A percentile compares a stretch with the other conserved stretches of the same genome.
phyloP scores from a whole-genome alignment of 768 basidiomycete species.

The Suillus decipiens region DNA sequence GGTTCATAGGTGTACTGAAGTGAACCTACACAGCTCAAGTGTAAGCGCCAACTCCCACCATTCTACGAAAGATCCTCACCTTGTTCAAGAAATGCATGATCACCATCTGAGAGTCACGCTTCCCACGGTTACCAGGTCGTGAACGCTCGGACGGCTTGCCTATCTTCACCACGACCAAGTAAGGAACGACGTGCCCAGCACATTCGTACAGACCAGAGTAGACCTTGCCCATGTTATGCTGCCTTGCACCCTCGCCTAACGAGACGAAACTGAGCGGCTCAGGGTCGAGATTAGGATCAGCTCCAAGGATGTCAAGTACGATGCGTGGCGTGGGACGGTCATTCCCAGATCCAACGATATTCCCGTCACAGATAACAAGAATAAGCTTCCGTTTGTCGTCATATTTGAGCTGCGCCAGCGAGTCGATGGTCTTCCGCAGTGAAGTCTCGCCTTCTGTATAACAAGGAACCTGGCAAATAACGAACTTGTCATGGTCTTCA shows the following conservation, averaged over 20 bases:
- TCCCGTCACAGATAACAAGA: constrained; percentile 94
- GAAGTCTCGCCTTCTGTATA: constrained; percentile 95
- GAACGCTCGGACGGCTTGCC: constrained; percentile 94
- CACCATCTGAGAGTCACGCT: constrained; percentile 96
- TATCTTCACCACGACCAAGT: constrained; percentile 88
- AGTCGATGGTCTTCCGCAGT: constrained; percentile 87
- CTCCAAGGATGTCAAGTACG: constrained; percentile 94
- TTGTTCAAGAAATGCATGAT: constrained; percentile 98
- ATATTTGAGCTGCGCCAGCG: constrained; percentile 90
- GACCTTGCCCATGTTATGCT: constrained; percentile 98
- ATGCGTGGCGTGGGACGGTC: constrained; percentile 96
- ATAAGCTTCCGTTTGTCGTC: constrained; percentile 98
- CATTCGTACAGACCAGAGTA: constrained; percentile 96
- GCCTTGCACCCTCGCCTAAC: constrained; percentile 91
- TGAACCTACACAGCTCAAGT: constrained; percentile 64
- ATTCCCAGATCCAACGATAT: constrained; percentile 96
- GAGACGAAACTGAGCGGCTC: constrained; percentile 94
- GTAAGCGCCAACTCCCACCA: not conserved
- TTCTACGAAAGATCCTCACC: constrained; percentile 40
- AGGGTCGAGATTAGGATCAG: constrained; percentile 89
- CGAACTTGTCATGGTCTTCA: constrained; percentile 95
- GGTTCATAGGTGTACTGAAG: constrained; percentile 95
- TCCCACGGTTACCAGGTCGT: constrained; percentile 95
- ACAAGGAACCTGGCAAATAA: constrained; percentile 97
- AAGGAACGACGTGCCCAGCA: constrained; percentile 94